Percentiles rank a stretch among this genome's conserved stretches.
Conservation (phyloP, 805 yeast species). For the Hanseniaspora singularis region DNA sequence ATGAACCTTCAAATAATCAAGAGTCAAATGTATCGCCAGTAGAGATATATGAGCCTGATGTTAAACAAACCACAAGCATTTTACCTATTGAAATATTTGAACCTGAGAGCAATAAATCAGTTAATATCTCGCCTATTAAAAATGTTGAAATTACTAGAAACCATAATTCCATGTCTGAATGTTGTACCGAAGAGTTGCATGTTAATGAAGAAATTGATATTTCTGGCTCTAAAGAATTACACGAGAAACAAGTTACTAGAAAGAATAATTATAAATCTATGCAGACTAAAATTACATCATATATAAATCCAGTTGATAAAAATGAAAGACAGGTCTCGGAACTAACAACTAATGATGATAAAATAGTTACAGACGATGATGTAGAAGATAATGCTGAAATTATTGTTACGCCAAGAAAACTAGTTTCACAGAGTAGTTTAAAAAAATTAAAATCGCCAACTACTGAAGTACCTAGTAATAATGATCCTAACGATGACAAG, state of each 20-base stretch:
- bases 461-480: not conserved
- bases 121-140: no score
- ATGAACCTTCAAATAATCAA: no score
- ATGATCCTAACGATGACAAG: not conserved
- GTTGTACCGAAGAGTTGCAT: no score
- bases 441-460: not conserved
- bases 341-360: conserved; percentile 17
- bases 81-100: no score
- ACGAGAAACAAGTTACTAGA: not conserved
- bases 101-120: no score
- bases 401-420: conserved; percentile 1
- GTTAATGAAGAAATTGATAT: no score
- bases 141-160: no score
- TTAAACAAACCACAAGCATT: no score
- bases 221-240: no score
- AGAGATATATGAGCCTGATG: no score
- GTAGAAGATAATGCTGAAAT: conserved; percentile 16
- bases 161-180: no score
- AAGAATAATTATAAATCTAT: not conserved
- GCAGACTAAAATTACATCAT: conserved; percentile 11
- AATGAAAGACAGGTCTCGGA: conserved; percentile 17
- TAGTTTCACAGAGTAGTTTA: not conserved
- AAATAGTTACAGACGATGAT: conserved; percentile 18
- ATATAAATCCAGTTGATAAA: conserved; percentile 6
- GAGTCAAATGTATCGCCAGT: no score